Evolutionary conservation across 148 eudicot genomes (phyloP).

Genomic region (Heliosperma pusillum): DNA sequence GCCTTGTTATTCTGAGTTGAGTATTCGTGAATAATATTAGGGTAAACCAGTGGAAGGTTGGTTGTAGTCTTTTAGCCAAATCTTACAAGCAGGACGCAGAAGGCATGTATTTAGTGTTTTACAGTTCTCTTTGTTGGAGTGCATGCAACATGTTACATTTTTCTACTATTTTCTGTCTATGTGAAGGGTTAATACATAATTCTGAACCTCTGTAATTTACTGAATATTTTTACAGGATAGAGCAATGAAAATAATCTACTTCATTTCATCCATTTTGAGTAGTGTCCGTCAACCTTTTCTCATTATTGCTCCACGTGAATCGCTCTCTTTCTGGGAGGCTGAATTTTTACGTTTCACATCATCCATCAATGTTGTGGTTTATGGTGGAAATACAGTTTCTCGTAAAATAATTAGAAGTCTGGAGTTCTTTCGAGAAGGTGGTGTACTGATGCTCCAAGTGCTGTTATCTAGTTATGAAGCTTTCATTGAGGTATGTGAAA

Average conservation of each 20-base stretch:
- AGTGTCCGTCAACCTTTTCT: constrained; percentile 51
- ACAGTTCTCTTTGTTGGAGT: constrained; percentile 2
- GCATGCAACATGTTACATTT: background rate
- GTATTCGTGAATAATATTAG: background rate
- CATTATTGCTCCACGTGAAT: constrained; percentile 37
- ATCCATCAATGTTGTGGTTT: constrained; percentile 49
- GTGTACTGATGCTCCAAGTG: constrained; percentile 52
- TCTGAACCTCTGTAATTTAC: constrained; percentile 14
- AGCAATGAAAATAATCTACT: constrained; percentile 33
- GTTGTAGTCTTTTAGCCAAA: background rate
- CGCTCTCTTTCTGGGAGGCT: constrained; percentile 55
- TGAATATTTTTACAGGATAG: constrained; percentile 50
- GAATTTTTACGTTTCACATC: constrained; percentile 52
- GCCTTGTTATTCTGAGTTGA: background rate
- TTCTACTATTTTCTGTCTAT: background rate
- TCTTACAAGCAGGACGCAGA: background rate
- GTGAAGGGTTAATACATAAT: background rate
- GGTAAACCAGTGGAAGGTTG: background rate
- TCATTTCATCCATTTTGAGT: constrained; percentile 43
- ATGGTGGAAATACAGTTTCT: constrained; percentile 46
- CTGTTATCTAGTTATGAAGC: constrained; percentile 56
- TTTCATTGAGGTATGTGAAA: constrained; percentile 36
- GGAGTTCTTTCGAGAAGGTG: constrained; percentile 53
- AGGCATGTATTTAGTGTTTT: background rate
- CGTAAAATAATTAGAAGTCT: constrained; percentile 45